phyloP scores from a whole-genome alignment of 2,329 filamentous ascomycete species.

The Coleophoma crateriformis region DNA sequence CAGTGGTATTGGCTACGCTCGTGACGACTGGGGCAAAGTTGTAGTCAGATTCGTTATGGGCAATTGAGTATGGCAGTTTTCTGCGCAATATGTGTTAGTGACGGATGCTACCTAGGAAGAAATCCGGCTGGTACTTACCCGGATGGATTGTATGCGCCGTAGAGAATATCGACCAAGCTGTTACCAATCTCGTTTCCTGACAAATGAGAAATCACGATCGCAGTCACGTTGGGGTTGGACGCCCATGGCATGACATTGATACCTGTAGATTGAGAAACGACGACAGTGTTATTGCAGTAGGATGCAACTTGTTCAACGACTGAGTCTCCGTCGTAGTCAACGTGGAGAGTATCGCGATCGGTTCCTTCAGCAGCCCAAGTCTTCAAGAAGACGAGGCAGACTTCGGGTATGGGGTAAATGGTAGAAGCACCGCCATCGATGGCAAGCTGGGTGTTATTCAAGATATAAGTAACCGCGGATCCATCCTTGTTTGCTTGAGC shows the following conservation, averaged over 20 bases:
- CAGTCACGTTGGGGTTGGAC: conserved; percentile 51
- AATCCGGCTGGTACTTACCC: conserved; percentile 42
- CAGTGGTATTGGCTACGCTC: conserved; percentile 30
- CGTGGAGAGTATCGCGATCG: conserved; percentile 51
- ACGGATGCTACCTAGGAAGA: conserved; percentile 38
- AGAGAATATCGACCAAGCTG: conserved; percentile 52
- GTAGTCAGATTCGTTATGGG: conserved; percentile 45
- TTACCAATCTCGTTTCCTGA: conserved; percentile 56
- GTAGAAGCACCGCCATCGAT: conserved; percentile 5
- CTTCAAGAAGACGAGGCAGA: conserved; percentile 63
- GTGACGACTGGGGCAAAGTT: conserved; percentile 31
- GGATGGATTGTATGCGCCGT: conserved; percentile 48
- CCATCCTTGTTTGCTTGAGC: conserved; percentile 38
- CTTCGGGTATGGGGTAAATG: conserved; percentile 43
- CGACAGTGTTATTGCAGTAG: conserved; percentile 48
- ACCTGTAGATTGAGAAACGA: conserved; percentile 60
- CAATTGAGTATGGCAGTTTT: conserved; percentile 47
- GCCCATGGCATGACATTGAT: conserved; percentile 50
- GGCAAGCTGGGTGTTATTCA: conserved; percentile 38
- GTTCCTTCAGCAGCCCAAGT: conserved; percentile 67
- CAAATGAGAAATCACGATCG: conserved; percentile 50
- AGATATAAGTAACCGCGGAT: conserved; percentile 35
- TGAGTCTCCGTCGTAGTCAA: conserved; percentile 58
- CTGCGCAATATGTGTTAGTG: conserved; percentile 39
- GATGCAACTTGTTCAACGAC: conserved; percentile 47